Percentiles rank a stretch among this genome's conserved stretches.
phyloP scores from a whole-genome alignment of 2,329 filamentous ascomycete species.

The Epichloe hybrida region DNA sequence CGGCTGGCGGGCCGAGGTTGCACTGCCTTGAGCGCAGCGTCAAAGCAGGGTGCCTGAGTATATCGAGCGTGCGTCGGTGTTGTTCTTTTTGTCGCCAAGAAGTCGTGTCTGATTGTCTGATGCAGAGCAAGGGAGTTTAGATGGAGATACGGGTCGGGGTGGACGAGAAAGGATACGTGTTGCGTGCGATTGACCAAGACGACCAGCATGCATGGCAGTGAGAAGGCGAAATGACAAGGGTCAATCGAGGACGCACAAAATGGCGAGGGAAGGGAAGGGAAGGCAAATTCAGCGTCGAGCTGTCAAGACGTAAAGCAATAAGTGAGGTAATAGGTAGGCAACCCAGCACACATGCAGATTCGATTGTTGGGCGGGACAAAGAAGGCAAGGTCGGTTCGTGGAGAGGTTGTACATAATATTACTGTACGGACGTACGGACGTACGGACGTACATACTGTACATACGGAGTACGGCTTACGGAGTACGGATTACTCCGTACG shows the following conservation, averaged over 20 bases:
- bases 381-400: too few relatives aligned
- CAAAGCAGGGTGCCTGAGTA: neutral
- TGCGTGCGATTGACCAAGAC: neutral
- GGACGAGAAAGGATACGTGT: neutral
- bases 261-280: too few relatives aligned
- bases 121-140: neutral
- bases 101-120: neutral
- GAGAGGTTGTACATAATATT: too few relatives aligned
- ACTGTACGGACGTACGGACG: too few relatives aligned
- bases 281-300: neutral
- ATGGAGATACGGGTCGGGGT: neutral
- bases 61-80: neutral
- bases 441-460: too few relatives aligned
- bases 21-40: neutral
- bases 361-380: too few relatives aligned
- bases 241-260: neutral
- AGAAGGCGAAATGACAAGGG: neutral
- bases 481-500: too few relatives aligned
- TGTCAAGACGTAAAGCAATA: neutral
- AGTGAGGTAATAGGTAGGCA: too few relatives aligned
- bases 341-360: too few relatives aligned
- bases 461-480: too few relatives aligned
- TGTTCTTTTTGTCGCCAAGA: neutral
- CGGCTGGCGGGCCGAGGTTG: neutral
- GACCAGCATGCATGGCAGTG: constrained; percentile 3